These are phyloP conservation scores for Fragaria ananassa DNA, from an alignment of 306 rosid genomes.

Conservation along the genomic window DNA sequence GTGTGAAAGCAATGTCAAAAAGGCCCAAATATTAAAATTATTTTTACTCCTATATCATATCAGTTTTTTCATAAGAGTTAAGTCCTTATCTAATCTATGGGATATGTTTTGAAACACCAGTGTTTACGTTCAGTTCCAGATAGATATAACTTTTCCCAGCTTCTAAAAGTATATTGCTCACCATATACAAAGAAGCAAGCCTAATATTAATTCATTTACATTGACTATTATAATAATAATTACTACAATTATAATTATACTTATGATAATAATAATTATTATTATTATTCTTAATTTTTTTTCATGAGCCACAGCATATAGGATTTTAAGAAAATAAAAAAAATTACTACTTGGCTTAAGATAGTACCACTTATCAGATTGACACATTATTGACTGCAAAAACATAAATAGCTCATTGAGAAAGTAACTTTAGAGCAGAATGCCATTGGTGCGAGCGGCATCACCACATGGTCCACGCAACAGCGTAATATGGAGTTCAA, in stretches of 20 bases:
- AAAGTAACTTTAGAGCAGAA: background rate
- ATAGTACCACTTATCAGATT: background rate
- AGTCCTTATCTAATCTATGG: background rate
- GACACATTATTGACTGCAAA: background rate
- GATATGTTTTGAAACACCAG: background rate
- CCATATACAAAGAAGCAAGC: background rate
- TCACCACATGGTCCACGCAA: background rate
- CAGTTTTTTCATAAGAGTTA: background rate
- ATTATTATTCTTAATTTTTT: background rate
- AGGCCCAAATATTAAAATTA: background rate
- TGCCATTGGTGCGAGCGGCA: background rate
- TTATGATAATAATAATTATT: too few relatives aligned
- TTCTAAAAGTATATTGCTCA: background rate
- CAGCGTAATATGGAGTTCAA: background rate
- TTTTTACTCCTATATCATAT: background rate
- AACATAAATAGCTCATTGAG: background rate
- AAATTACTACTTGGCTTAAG: background rate
- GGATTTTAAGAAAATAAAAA: background rate
- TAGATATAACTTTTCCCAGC: background rate
- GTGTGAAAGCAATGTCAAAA: background rate
- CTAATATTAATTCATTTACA: background rate
- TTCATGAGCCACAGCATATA: background rate
- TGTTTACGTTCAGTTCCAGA: slow-evolving; percentile 3
- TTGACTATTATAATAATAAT: too few relatives aligned
- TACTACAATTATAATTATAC: too few relatives aligned